A percentile compares a stretch with the other conserved stretches of the same genome.
Evolutionary conservation across 352 stramenopile species (phyloP).

Genomic region (Pythium sp.): DNA sequence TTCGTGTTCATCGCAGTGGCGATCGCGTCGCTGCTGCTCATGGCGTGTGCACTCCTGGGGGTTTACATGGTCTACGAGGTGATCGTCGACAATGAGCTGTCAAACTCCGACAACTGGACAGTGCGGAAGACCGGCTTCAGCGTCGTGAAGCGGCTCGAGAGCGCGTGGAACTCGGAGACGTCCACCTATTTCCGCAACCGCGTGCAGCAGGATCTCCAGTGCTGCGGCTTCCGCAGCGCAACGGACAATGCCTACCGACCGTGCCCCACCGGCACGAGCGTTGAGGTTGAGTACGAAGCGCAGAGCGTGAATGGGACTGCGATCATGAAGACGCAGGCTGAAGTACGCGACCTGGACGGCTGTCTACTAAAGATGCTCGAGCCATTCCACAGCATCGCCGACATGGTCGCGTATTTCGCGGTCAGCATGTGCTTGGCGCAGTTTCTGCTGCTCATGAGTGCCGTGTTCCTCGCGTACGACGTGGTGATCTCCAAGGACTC

Average conservation of each 20-base stretch:
- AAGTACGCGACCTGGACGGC: slow-evolving; percentile 45
- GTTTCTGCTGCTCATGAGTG: slow-evolving; percentile 35
- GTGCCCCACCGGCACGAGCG: slow-evolving; percentile 41
- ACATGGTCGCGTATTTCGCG: slow-evolving; percentile 40
- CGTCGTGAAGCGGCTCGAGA: slow-evolving; percentile 45
- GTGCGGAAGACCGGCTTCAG: slow-evolving; percentile 70
- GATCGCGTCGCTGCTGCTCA: slow-evolving; percentile 36
- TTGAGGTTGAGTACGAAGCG: slow-evolving; percentile 60
- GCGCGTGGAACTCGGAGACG: slow-evolving; percentile 40
- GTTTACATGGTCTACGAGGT: slow-evolving; percentile 70
- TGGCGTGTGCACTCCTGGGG: slow-evolving; percentile 33
- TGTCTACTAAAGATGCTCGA: slow-evolving; percentile 55
- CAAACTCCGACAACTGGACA: slow-evolving; percentile 59
- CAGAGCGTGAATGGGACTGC: slow-evolving; percentile 54
- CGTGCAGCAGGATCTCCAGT: slow-evolving; percentile 65
- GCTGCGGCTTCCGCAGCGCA: slow-evolving; percentile 57
- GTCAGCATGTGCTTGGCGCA: slow-evolving; percentile 32
- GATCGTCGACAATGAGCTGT: slow-evolving; percentile 38
- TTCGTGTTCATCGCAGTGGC: slow-evolving; percentile 37
- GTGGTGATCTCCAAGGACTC: slow-evolving; percentile 60
- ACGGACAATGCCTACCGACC: slow-evolving; percentile 44
- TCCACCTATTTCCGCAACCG: slow-evolving; percentile 40
- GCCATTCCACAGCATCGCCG: slow-evolving; percentile 41
- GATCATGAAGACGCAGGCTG: slow-evolving; percentile 38
- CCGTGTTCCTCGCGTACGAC: slow-evolving; percentile 61